Percentiles rank a stretch among this genome's conserved stretches.
Conservation (phyloP, 208 protist species). For the Crithidia expoeki region DNA sequence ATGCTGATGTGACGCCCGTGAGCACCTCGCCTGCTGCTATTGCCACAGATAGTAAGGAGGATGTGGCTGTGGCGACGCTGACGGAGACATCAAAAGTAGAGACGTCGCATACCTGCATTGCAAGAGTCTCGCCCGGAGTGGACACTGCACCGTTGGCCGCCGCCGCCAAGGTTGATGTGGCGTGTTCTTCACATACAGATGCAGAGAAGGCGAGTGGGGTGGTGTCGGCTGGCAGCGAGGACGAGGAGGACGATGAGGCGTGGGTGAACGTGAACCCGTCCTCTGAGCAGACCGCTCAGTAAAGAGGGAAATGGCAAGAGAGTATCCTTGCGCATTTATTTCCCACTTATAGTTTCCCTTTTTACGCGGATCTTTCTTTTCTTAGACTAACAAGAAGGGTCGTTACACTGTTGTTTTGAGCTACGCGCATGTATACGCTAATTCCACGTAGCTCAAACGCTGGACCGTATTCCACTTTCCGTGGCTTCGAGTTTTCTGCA, state of each 20-base stretch:
- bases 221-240: slow-evolving; percentile 19
- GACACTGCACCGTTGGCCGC: too few species aligned
- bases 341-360: too few species aligned
- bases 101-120: neutral
- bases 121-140: too few species aligned
- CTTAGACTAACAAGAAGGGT: too few species aligned
- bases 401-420: too few species aligned
- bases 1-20: neutral
- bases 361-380: too few species aligned
- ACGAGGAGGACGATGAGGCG: slow-evolving; percentile 33
- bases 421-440: too few species aligned
- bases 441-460: too few species aligned
- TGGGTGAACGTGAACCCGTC: slow-evolving; percentile 24
- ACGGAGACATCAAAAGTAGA: neutral
- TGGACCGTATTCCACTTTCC: too few species aligned
- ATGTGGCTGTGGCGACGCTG: neutral
- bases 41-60: neutral
- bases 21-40: neutral
- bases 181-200: neutral
- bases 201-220: slow-evolving; percentile 6
- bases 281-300: neutral
- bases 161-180: too few species aligned
- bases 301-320: neutral
- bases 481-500: too few species aligned
- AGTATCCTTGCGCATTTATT: neutral